Base-by-base conservation (phyloP, 345 rosid genomes). In the Gossypium thurberi region DNA sequence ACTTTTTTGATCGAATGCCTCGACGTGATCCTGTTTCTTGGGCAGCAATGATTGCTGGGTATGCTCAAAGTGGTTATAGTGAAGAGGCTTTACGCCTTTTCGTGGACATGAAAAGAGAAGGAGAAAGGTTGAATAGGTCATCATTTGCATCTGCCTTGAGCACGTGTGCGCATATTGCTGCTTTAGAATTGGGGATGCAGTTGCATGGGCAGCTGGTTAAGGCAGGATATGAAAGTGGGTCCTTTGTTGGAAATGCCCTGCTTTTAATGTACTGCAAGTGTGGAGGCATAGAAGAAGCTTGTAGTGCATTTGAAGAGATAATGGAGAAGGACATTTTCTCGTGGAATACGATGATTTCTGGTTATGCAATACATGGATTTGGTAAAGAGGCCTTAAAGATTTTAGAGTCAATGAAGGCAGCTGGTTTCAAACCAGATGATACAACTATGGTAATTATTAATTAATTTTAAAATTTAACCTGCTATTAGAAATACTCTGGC, bases 21-120 rank as follows among this genome's bases (percentile, higher is more conserved):
- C 70, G 23, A 80, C 86, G 75, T 74, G 91, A 90, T 80, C 63
- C 86, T 0, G 82, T 88, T 67, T 90, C 92, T 64, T 90, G 94
- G 94, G 87, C 91, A 14, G 91, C 92, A 70, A 87, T 90, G 88
- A 84, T 90, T 81, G 82, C 90, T 21, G 90, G 89, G 55, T 90
- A 86, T 65, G 81, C 91, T 11, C 94, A 90, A 74, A 62, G 79
- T 60, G 92, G 88, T 18, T 78, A 75, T 43, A 77, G 75, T 77
- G 82, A 85, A 76, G 89, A 87, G 74, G 89, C 91, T 76, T 72
- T 86, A 69, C 60, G 47, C 17, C 80, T 87, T 77, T 84, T 85
- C 75, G 74, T 82, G 10, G 79, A 78, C 61, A 90, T 90, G 94
- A 82, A 85, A 82, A 82, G 92, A 72, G 82, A 80, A 15, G 89